These are phyloP conservation scores for Rhodosporidiobolus odoratus DNA, from an alignment of 768 basidiomycete genomes.

Conservation along the genomic window DNA sequence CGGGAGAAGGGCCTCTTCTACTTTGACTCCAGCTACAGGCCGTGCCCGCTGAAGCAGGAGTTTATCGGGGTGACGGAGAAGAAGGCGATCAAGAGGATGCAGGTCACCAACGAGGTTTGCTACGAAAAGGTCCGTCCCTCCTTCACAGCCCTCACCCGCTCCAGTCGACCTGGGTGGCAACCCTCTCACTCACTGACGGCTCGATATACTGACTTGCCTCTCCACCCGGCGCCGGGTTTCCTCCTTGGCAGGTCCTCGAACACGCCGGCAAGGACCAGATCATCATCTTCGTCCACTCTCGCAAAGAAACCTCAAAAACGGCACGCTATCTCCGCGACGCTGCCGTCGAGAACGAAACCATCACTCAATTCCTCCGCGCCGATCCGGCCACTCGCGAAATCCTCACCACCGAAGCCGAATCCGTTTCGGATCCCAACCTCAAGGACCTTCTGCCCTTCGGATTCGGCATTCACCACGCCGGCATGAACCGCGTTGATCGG, in stretches of 20 bases:
- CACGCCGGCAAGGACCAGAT: constrained; percentile 86
- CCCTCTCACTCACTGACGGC: no score
- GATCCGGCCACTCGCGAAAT: constrained; percentile 89
- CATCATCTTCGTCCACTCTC: constrained; percentile 93
- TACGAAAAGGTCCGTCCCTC: constrained; percentile 72
- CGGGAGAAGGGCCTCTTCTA: constrained; percentile 88
- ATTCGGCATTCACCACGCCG: constrained; percentile 95
- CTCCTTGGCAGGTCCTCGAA: constrained; percentile 57
- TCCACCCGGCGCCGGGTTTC: neutral
- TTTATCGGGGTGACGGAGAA: constrained; percentile 98
- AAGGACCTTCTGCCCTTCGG: constrained; percentile 90
- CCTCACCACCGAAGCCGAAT: constrained; percentile 71
- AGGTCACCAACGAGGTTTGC: constrained; percentile 97
- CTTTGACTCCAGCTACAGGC: constrained; percentile 89
- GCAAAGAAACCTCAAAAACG: constrained; percentile 97
- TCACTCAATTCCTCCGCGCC: constrained; percentile 90
- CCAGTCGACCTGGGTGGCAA: no score
- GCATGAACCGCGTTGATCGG: constrained; percentile 88
- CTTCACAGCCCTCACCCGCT: neutral
- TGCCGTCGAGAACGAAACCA: constrained; percentile 94
- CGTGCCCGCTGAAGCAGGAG: constrained; percentile 90
- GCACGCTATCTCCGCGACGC: constrained; percentile 87
- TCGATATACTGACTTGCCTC: no score
- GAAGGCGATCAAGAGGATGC: constrained; percentile 97
- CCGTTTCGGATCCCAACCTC: constrained; percentile 74